Evolutionary conservation across 1,139 yeast genomes (phyloP).

Genomic region (Pneumocystis murina): DNA sequence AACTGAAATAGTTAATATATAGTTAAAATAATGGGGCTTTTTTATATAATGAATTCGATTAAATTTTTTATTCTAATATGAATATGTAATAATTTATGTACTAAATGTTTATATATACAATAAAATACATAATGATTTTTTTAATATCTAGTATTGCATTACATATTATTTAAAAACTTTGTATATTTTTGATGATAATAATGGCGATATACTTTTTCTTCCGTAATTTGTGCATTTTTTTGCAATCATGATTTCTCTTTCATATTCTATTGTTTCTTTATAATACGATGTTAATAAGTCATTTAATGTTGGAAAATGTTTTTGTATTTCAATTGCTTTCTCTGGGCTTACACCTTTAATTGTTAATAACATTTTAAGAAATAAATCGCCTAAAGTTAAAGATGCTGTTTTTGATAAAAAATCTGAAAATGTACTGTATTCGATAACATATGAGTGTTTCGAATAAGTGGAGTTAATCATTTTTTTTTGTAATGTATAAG

Average conservation of each 20-base stretch:
- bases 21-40: too few relatives aligned
- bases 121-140: not conserved
- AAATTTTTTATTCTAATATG: not conserved
- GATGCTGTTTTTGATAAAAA: constrained; percentile 56
- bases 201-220: constrained; percentile 8
- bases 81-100: not conserved
- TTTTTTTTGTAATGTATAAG: constrained; percentile 10
- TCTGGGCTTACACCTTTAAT: constrained; percentile 70
- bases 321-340: constrained; percentile 67
- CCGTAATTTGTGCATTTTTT: constrained; percentile 9
- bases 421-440: constrained; percentile 48
- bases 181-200: constrained; percentile 9
- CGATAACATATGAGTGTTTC: constrained; percentile 9
- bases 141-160: not conserved
- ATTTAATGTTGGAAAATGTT: constrained; percentile 48
- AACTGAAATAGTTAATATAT: too few relatives aligned
- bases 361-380: constrained; percentile 60
- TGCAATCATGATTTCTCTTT: constrained; percentile 23
- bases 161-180: not conserved
- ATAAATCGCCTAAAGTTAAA: constrained; percentile 63
- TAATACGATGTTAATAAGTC: constrained; percentile 32
- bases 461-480: constrained; percentile 9
- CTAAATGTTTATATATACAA: not conserved
- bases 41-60: not conserved
- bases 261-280: constrained; percentile 21